Evolutionary conservation across 108 stramenopile species (phyloP).

Genomic region (Cyclotella atomus): DNA sequence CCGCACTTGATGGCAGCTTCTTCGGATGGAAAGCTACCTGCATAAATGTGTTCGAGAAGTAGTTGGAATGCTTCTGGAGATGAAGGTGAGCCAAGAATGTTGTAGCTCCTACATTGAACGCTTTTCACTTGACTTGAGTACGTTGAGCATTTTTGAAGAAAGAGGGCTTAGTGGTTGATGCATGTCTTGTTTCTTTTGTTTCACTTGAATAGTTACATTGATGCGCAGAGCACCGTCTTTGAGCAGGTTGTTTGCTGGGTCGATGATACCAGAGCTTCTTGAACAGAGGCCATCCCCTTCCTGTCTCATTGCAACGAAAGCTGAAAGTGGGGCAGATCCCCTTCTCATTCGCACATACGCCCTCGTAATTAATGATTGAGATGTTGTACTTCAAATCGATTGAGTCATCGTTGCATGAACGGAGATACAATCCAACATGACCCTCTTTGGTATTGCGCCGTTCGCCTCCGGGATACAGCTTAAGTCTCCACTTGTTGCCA

Average conservation of each 20-base stretch:
- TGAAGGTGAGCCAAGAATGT: conserved; percentile 5
- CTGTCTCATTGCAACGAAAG: background rate
- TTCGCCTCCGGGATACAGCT: conserved; percentile 1
- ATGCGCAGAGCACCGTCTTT: conserved; percentile 8
- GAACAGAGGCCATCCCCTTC: too few relatives aligned
- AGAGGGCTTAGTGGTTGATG: background rate
- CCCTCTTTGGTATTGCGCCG: background rate
- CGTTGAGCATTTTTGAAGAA: background rate
- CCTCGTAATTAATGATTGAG: too few relatives aligned
- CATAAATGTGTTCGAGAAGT: conserved; percentile 22
- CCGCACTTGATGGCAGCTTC: background rate
- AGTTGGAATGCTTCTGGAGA: conserved; percentile 21
- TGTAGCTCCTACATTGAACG: conserved; percentile 11
- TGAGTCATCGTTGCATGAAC: too few relatives aligned
- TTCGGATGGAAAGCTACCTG: background rate
- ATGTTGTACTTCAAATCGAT: too few relatives aligned
- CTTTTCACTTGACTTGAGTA: conserved; percentile 4
- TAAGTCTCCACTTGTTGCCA: background rate
- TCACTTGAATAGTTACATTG: conserved; percentile 4
- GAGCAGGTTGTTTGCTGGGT: conserved; percentile 11
- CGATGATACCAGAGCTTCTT: too few relatives aligned
- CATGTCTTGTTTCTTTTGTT: background rate
- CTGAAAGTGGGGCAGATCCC: background rate
- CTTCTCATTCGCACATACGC: too few relatives aligned
- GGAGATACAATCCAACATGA: background rate